A percentile compares a stretch with the other conserved stretches of the same genome.
Conservation (phyloP, 352 stramenopile species). For the Salisapilia sapeloensis region DNA sequence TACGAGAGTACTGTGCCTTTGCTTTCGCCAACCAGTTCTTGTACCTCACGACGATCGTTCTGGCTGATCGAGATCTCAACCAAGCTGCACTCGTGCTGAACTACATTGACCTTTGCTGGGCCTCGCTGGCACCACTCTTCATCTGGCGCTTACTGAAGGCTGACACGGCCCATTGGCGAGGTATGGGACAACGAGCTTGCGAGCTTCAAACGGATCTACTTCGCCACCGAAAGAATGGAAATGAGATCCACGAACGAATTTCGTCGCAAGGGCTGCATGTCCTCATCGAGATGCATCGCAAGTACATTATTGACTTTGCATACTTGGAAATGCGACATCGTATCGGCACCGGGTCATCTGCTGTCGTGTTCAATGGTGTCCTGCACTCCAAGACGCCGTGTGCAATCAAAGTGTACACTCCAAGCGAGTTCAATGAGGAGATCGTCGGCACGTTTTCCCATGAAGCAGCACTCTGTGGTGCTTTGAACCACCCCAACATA, state of each 20-base stretch:
- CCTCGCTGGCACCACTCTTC: conserved; percentile 12
- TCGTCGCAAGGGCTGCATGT: conserved; percentile 42
- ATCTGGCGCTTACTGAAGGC: conserved; percentile 29
- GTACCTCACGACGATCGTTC: too few species aligned
- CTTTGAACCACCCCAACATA: conserved; percentile 41
- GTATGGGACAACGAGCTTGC: conserved; percentile 18
- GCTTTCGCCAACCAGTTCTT: conserved; percentile 10
- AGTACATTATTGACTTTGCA: conserved; percentile 57
- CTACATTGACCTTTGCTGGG: conserved; percentile 12
- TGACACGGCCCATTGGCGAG: conserved; percentile 26
- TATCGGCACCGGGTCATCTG: conserved; percentile 30
- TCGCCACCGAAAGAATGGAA: conserved; percentile 4
- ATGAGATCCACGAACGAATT: conserved; percentile 20
- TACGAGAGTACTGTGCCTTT: conserved; percentile 14
- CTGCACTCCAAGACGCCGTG: conserved; percentile 27
- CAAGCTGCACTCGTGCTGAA: conserved; percentile 1
- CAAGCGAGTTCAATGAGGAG: conserved; percentile 33
- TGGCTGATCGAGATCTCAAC: too few species aligned
- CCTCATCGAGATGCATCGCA: conserved; percentile 54
- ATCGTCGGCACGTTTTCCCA: conserved; percentile 37
- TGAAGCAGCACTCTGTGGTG: conserved; percentile 32
- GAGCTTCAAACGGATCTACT: conserved; percentile 3
- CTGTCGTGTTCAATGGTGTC: conserved; percentile 26
- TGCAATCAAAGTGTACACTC: conserved; percentile 56
- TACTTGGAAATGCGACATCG: conserved; percentile 29